A percentile compares a stretch with the other conserved stretches of the same genome.
These are phyloP conservation scores for Phytophthora niederhauseri DNA, from an alignment of 352 stramenopile species.

Conservation along the genomic window DNA sequence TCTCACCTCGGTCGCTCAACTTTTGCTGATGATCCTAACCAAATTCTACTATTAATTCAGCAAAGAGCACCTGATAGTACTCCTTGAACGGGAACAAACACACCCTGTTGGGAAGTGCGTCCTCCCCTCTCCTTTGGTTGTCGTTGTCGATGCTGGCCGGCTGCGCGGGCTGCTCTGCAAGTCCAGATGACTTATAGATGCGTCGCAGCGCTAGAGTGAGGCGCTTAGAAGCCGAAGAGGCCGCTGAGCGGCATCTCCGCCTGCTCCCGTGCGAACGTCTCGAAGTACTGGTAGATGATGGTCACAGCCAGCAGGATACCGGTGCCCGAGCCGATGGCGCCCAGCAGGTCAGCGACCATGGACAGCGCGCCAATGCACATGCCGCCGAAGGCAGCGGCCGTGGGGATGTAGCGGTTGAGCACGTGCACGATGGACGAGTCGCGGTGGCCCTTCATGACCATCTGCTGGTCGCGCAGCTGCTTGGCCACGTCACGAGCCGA, in stretches of 20 bases:
- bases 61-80: constrained; percentile 86
- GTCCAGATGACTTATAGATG: constrained; percentile 12
- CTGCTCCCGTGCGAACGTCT: constrained; percentile 97
- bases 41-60: constrained; percentile 83
- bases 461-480: constrained; percentile 98
- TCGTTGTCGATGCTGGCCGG: constrained; percentile 25
- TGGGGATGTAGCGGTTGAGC: constrained; percentile 99
- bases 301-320: constrained; percentile 99
- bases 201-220: constrained; percentile 12
- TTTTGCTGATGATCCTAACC: constrained; percentile 75
- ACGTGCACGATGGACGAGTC: constrained; percentile 98
- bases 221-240: constrained; percentile 85
- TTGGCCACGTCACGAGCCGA: constrained; percentile 98
- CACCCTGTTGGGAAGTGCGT: constrained; percentile 53
- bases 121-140: constrained; percentile 27
- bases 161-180: constrained; percentile 13
- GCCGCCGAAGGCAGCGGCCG: constrained; percentile 98
- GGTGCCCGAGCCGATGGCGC: constrained; percentile 98
- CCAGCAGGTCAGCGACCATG: constrained; percentile 98
- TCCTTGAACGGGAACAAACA: constrained; percentile 88
- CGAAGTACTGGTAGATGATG: constrained; percentile 99
- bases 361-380: constrained; percentile 99
- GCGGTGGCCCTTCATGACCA: constrained; percentile 99
- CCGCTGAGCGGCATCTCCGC: constrained; percentile 79
- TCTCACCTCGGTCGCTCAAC: constrained; percentile 51